A percentile compares a stretch with the other conserved stretches of the same genome.
These are phyloP conservation scores for Letharia lupina DNA, from an alignment of 495 filamentous ascomycete species.

Conservation along the genomic window DNA sequence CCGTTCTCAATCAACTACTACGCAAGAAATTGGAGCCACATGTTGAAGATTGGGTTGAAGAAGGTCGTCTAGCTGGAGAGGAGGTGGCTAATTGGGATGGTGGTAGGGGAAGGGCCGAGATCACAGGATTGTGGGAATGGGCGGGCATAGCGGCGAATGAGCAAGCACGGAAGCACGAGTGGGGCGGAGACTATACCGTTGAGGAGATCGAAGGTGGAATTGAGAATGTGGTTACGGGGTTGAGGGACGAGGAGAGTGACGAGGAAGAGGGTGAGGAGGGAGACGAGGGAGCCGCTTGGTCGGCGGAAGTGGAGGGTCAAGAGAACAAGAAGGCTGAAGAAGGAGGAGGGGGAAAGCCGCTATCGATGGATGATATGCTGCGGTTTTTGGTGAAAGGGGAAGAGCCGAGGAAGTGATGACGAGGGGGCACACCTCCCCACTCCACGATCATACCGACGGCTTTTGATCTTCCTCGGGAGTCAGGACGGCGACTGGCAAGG, in stretches of 20 bases:
- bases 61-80: constrained; percentile 41
- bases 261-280: constrained; percentile 46
- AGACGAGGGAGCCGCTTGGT: constrained; percentile 39
- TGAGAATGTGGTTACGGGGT: constrained; percentile 63
- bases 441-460: not conserved
- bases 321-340: constrained; percentile 36
- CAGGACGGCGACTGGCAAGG: not conserved
- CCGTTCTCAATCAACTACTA: constrained; percentile 53
- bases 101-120: constrained; percentile 29
- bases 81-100: constrained; percentile 21
- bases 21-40: constrained; percentile 74
- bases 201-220: constrained; percentile 59
- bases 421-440: not conserved
- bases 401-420: constrained; percentile 27
- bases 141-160: constrained; percentile 44
- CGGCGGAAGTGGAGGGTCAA: constrained; percentile 34
- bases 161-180: constrained; percentile 40
- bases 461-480: not conserved
- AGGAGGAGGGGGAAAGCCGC: constrained; percentile 34
- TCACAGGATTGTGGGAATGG: constrained; percentile 43
- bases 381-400: constrained; percentile 48
- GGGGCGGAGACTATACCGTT: constrained; percentile 58
- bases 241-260: constrained; percentile 49
- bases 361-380: constrained; percentile 45
- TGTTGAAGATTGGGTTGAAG: constrained; percentile 62